Evolutionary conservation across 371 early-diverging fungal genomes (phyloP).

Genomic region (Mortierella sp.): DNA sequence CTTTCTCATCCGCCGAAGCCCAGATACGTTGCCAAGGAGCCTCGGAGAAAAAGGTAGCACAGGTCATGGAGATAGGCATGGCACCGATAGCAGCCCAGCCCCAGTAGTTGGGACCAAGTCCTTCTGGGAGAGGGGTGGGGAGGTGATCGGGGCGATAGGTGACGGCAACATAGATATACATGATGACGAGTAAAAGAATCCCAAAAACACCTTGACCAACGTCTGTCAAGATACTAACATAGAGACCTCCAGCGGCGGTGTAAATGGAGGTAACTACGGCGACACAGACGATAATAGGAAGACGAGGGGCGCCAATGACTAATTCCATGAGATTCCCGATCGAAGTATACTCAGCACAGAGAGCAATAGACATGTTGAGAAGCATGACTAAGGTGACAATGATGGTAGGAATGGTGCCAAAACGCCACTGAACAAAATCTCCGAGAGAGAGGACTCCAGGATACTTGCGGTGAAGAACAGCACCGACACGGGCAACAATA

Average conservation of each 20-base stretch:
- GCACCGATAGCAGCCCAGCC: slow-evolving; percentile 66
- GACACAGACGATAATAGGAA: slow-evolving; percentile 64
- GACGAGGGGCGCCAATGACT: slow-evolving; percentile 60
- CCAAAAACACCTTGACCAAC: slow-evolving; percentile 65
- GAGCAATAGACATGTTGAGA: slow-evolving; percentile 62
- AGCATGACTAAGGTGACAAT: slow-evolving; percentile 63
- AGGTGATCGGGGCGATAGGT: slow-evolving; percentile 62
- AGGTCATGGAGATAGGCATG: slow-evolving; percentile 64
- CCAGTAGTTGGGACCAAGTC: slow-evolving; percentile 60
- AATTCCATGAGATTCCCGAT: slow-evolving; percentile 64
- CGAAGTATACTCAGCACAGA: slow-evolving; percentile 67
- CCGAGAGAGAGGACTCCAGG: slow-evolving; percentile 62
- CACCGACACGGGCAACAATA: slow-evolving; percentile 65
- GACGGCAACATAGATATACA: slow-evolving; percentile 64
- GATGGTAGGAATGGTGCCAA: slow-evolving; percentile 57
- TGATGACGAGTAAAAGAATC: slow-evolving; percentile 56
- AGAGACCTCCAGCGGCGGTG: slow-evolving; percentile 71
- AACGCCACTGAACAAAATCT: slow-evolving; percentile 65
- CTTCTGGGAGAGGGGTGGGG: slow-evolving; percentile 58
- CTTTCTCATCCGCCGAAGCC: slow-evolving; percentile 65
- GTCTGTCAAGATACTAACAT: slow-evolving; percentile 71
- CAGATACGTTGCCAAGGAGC: slow-evolving; percentile 74
- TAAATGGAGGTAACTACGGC: slow-evolving; percentile 67
- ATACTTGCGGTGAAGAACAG: slow-evolving; percentile 59
- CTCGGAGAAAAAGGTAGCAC: slow-evolving; percentile 69